Conservation (phyloP, 106 monocot genomes). For the Dactylorhiza incarnata region DNA sequence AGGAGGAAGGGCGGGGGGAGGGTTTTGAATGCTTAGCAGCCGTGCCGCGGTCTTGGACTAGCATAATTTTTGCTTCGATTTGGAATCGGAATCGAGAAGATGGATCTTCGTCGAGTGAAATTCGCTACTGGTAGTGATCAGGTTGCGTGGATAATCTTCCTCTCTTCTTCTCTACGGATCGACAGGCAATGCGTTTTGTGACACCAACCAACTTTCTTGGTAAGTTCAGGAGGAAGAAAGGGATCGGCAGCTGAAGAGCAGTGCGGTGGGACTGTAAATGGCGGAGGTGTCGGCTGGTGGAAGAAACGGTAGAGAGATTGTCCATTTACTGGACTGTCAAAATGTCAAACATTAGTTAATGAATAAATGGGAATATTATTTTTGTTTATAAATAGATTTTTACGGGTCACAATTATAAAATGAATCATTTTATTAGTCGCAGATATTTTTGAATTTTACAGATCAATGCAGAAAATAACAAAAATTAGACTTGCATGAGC, state of each 20-base stretch:
- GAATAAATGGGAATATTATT: no score
- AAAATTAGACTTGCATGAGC: no score
- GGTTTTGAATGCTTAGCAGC: not conserved
- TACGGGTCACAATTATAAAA: no score
- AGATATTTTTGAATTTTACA: no score
- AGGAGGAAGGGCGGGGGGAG: not conserved
- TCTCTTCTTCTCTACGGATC: not conserved
- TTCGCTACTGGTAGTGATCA: not conserved
- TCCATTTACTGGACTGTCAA: no score
- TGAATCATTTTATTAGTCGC: no score
- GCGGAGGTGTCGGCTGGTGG: not conserved
- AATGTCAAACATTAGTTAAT: no score
- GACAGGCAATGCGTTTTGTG: not conserved
- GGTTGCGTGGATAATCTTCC: not conserved
- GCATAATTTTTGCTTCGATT: constrained; percentile 1
- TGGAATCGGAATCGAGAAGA: not conserved
- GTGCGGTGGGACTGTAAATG: not conserved
- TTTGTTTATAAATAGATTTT: no score
- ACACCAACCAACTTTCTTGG: constrained; percentile 1
- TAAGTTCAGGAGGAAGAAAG: not conserved
- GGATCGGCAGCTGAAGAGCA: not conserved
- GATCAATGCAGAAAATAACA: no score
- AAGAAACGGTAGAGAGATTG: not conserved
- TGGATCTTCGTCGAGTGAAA: not conserved
- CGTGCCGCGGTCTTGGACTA: not conserved